Conservation (phyloP, 2,329 filamentous ascomycete genomes). For the Xylaria arbuscula region DNA sequence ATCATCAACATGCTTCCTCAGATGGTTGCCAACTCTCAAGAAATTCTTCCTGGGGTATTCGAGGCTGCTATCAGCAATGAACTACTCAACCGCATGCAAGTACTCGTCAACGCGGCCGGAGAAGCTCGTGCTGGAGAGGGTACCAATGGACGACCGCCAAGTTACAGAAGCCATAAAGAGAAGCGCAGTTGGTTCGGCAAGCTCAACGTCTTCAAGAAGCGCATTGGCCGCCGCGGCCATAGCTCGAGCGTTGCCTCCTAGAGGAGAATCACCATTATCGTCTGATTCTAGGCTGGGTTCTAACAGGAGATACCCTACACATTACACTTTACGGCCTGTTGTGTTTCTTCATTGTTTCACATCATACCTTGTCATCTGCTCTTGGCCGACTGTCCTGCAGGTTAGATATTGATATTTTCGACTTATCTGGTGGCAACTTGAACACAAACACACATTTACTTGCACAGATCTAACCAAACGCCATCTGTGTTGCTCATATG, state of each 20-base stretch:
- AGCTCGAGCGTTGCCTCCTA: neutral
- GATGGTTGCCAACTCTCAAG: slow-evolving; percentile 38
- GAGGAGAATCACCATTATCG: neutral
- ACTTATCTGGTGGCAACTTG: slow-evolving; percentile 10
- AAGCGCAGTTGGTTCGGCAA: slow-evolving; percentile 14
- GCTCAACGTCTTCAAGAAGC: slow-evolving; percentile 29
- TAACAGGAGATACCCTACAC: neutral
- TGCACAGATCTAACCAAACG: slow-evolving; percentile 3
- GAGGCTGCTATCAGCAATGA: slow-evolving; percentile 34
- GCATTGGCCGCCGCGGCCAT: neutral
- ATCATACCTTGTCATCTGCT: neutral
- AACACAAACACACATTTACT: slow-evolving; percentile 6
- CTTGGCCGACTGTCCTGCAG: neutral
- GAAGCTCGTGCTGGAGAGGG: slow-evolving; percentile 6
- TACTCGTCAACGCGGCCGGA: slow-evolving; percentile 11
- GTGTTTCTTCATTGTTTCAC: neutral
- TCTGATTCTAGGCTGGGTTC: neutral
- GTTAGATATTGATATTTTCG: neutral
- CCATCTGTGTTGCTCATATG: slow-evolving; percentile 11
- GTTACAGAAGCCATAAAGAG: slow-evolving; percentile 1
- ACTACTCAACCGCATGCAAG: slow-evolving; percentile 36
- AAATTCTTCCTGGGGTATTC: slow-evolving; percentile 33
- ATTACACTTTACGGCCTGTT: neutral
- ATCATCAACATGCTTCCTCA: slow-evolving; percentile 46
- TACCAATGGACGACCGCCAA: neutral